These are phyloP conservation scores for Gamarada debralockiae DNA, from an alignment of 495 filamentous ascomycete species.

Conservation along the genomic window DNA sequence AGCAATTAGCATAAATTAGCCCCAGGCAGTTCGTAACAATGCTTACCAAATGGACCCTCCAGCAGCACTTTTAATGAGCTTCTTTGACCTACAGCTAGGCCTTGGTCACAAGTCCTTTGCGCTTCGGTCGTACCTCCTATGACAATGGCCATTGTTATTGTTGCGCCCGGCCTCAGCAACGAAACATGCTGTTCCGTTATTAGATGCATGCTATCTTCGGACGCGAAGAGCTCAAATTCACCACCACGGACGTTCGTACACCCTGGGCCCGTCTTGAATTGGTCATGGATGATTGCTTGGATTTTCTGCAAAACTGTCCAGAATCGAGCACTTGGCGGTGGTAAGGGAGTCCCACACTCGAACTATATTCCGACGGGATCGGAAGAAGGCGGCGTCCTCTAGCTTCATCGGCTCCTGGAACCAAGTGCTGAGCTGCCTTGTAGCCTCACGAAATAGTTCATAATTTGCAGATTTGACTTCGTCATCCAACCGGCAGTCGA, in stretches of 20 bases:
- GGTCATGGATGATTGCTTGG: background rate
- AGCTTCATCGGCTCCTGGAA: constrained; percentile 8
- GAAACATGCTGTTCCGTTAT: background rate
- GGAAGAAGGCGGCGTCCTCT: constrained; percentile 4
- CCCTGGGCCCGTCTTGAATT: background rate
- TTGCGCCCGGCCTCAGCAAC: background rate
- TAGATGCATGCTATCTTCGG: background rate
- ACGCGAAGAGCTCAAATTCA: background rate
- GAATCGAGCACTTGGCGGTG: background rate
- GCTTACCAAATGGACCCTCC: background rate
- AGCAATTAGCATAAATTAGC: background rate
- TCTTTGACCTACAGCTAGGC: background rate
- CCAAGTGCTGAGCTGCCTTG: constrained; percentile 1
- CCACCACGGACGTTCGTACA: background rate
- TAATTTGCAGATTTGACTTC: background rate
- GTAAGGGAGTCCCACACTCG: background rate
- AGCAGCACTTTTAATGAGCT: background rate
- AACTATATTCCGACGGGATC: constrained; percentile 4
- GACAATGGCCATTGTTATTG: background rate
- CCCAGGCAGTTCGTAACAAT: background rate
- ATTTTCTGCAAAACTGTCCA: background rate
- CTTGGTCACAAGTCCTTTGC: background rate
- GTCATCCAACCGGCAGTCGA: background rate
- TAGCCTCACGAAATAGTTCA: background rate
- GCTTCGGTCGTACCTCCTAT: background rate